Base-by-base conservation (phyloP, 2,329 filamentous ascomycete species). In the Diplodia scrobiculata region DNA sequence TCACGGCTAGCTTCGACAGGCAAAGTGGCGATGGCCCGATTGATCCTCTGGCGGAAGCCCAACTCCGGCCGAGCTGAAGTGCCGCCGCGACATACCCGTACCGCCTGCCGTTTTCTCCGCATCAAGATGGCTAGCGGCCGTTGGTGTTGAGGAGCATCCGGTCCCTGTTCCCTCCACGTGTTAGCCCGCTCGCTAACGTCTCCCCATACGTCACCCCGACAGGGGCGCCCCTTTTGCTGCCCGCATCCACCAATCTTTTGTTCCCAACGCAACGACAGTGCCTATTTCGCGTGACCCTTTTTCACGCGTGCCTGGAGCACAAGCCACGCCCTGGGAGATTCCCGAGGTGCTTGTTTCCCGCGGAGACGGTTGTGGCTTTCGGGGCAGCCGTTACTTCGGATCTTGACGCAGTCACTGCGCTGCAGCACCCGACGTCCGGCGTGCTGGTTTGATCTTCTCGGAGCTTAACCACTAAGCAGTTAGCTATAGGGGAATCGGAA, bases 191-290 rank as follows among this genome's bases (percentile, higher is more conserved):
- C 58, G 58, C 38, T 62, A 48, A 60, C 50, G 5, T 36, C 25
- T 27, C 58, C 45, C n/a, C 58, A 34, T 50, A 36, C 58, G 58
- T 62, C 58, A 47, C 45, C 17, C 11, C n/a, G 45, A 36, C 41
- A 50, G 58, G 58, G 58, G 45, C 10, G 21, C 58, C 58, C 58
- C 58, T 60, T 62, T 62, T 36, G 45, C 45, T 50, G 29, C 58
- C 58, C 58, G 58, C 58, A 62, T 21, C 29, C 17, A 9, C 19
- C n/a, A 19, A 32, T 50, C 34, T 19, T 62, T 21, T 29, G 36
- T 14, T 41, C 1, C 19, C 27, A 34, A 36, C 17, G 32, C 45
- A 25, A 7, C 54, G 21, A 45, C 38, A 14, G 13, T n/a, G 19
- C 14, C 19, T 29, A 32, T 54, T 19, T 34, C 45, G 29, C 25